Evolutionary conservation across 2,329 filamentous ascomycete species (phyloP).

Genomic region (Ceratocystis cubensis): DNA sequence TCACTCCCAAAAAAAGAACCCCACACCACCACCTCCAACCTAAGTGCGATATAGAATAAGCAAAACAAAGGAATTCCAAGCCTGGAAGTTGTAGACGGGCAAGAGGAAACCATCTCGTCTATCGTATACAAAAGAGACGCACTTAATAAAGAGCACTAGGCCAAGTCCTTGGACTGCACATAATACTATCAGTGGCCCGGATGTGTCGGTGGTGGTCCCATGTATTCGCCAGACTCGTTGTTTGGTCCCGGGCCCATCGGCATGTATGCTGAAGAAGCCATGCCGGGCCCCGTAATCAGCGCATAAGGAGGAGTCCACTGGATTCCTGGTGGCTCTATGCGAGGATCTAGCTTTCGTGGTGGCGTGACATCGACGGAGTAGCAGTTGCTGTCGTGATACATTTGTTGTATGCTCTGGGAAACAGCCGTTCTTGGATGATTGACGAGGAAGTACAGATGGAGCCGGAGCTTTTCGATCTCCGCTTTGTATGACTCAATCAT

Average conservation of each 20-base stretch:
- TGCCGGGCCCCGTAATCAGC: not conserved
- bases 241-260: not conserved
- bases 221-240: not conserved
- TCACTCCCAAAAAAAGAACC: no score
- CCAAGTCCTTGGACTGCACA: not conserved
- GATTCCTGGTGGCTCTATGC: slow-evolving; percentile 3
- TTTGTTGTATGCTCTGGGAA: slow-evolving; percentile 11
- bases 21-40: not conserved
- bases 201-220: not conserved
- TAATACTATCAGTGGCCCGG: not conserved
- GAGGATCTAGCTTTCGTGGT: not conserved
- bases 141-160: not conserved
- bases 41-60: not conserved
- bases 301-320: slow-evolving; percentile 2
- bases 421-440: slow-evolving; percentile 8
- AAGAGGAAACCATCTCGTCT: no score
- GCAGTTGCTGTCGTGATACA: slow-evolving; percentile 4
- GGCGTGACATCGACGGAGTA: not conserved
- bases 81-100: not conserved
- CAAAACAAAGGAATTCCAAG: not conserved
- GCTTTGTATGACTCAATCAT: slow-evolving; percentile 11
- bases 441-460: slow-evolving; percentile 15
- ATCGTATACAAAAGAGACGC: not conserved
- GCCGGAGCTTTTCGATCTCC: slow-evolving; percentile 18
- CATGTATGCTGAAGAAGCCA: slow-evolving; percentile 2